phyloP scores from a whole-genome alignment of 306 rosid genomes.

The Cucumis melo region DNA sequence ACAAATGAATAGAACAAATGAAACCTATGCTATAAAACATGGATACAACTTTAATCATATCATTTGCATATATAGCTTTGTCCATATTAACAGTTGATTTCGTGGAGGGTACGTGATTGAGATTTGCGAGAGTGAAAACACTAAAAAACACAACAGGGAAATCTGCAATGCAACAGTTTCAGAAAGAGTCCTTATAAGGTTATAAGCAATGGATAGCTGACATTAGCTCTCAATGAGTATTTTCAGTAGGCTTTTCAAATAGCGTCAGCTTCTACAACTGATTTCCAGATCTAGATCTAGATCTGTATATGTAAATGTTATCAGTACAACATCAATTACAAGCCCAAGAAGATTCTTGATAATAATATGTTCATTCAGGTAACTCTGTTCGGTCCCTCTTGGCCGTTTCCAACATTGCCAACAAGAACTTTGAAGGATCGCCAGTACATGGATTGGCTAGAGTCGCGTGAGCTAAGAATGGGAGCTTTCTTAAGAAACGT shows the following conservation, averaged over 20 bases:
- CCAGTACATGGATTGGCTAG: slow-evolving; percentile 52
- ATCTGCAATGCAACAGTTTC: neutral
- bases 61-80: neutral
- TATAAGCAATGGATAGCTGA: neutral
- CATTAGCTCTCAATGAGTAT: neutral
- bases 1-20: neutral
- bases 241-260: slow-evolving; percentile 1
- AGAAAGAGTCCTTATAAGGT: neutral
- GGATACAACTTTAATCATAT: neutral
- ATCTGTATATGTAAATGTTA: neutral
- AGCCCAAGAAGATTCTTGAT: neutral
- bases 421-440: slow-evolving; percentile 55
- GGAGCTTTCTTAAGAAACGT: slow-evolving; percentile 84
- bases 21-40: neutral
- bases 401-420: slow-evolving; percentile 67
- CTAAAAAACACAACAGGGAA: neutral
- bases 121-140: neutral
- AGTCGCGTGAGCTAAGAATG: slow-evolving; percentile 75
- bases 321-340: neutral
- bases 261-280: slow-evolving; percentile 3
- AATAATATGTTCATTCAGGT: slow-evolving; percentile 35
- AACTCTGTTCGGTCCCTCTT: slow-evolving; percentile 74
- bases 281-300: neutral
- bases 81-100: neutral
- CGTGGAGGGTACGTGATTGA: neutral